These are phyloP conservation scores for Berkeleyomyces basicola DNA, from an alignment of 2,329 filamentous ascomycete species.

Conservation along the genomic window DNA sequence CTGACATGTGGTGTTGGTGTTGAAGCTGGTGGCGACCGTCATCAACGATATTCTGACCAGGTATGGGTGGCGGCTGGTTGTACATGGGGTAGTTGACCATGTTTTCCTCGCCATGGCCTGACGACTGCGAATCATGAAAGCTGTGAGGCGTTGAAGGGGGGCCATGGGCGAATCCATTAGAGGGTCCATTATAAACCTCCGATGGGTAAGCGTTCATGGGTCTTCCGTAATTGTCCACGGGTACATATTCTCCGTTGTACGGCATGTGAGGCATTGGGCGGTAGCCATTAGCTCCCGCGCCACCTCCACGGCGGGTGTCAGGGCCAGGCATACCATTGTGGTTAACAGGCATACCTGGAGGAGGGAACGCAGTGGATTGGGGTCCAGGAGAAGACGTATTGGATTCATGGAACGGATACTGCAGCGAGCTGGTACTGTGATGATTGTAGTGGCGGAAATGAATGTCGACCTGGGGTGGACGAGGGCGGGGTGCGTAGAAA, in stretches of 20 bases:
- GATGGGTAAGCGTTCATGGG: conserved; percentile 19
- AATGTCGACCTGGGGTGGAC: conserved; percentile 5
- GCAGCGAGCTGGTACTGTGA: conserved; percentile 37
- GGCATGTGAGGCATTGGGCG: conserved; percentile 23
- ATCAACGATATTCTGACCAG: conserved; percentile 16
- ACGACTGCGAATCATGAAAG: conserved; percentile 45
- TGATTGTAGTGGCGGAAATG: conserved; percentile 21
- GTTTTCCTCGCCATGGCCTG: conserved; percentile 30
- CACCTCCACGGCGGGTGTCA: conserved; percentile 18
- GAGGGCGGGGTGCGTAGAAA: conserved; percentile 6
- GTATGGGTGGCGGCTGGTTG: conserved; percentile 14
- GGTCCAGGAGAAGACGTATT: conserved; percentile 41
- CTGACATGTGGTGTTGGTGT: conserved; percentile 14
- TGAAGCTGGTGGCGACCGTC: conserved; percentile 17
- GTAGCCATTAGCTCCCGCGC: conserved; percentile 18
- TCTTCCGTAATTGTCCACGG: conserved; percentile 24
- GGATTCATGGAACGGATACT: conserved; percentile 39
- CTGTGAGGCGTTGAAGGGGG: conserved; percentile 40
- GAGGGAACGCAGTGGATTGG: conserved; percentile 28
- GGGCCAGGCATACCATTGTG: conserved; percentile 17
- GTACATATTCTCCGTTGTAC: conserved; percentile 23
- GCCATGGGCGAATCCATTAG: conserved; percentile 21
- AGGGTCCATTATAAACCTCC: conserved; percentile 7
- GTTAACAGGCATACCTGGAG: conserved; percentile 26
- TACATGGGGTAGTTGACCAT: conserved; percentile 9